Conservation (phyloP, 805 yeast genomes). For the Middelhovenomyces tepae region DNA sequence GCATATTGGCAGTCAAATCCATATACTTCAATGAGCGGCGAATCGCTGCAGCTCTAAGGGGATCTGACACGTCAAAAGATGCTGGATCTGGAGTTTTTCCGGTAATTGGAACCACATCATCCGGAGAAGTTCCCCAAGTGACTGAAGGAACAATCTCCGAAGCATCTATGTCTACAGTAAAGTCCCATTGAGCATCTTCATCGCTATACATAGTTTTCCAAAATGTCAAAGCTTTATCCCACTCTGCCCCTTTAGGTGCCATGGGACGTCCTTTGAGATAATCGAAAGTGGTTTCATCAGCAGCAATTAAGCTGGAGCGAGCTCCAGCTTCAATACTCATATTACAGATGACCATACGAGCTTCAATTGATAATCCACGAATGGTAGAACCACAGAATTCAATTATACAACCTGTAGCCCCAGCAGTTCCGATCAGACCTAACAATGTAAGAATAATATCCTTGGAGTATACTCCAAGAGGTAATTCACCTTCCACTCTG, state of each 20-base stretch:
- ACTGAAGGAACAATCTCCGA: slow-evolving; percentile 84
- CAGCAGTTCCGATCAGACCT: slow-evolving; percentile 95
- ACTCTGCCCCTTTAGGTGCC: slow-evolving; percentile 83
- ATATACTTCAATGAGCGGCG: slow-evolving; percentile 81
- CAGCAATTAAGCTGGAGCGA: slow-evolving; percentile 95
- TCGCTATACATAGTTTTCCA: slow-evolving; percentile 83
- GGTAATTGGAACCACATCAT: slow-evolving; percentile 89
- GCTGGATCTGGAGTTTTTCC: slow-evolving; percentile 83
- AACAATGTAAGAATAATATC: slow-evolving; percentile 86
- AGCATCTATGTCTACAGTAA: slow-evolving; percentile 67
- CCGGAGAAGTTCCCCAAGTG: slow-evolving; percentile 98
- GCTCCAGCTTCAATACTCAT: slow-evolving; percentile 99
- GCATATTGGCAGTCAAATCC: slow-evolving; percentile 76
- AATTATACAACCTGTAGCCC: slow-evolving; percentile 93
- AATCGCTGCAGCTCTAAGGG: slow-evolving; percentile 72
- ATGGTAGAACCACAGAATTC: slow-evolving; percentile 94
- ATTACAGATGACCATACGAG: slow-evolving; percentile 96
- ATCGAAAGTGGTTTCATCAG: slow-evolving; percentile 77
- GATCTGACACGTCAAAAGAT: slow-evolving; percentile 40
- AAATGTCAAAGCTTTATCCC: slow-evolving; percentile 84
- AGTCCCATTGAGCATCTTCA: slow-evolving; percentile 78
- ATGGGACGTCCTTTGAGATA: slow-evolving; percentile 85
- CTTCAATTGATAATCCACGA: slow-evolving; percentile 81
- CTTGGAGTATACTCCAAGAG: slow-evolving; percentile 84
- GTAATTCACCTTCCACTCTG: slow-evolving; percentile 66